Evolutionary conservation across 2,329 filamentous ascomycete genomes (phyloP), one percentile per base, ranked within the genome.

Genomic region (Microdochium paspali): DNA sequence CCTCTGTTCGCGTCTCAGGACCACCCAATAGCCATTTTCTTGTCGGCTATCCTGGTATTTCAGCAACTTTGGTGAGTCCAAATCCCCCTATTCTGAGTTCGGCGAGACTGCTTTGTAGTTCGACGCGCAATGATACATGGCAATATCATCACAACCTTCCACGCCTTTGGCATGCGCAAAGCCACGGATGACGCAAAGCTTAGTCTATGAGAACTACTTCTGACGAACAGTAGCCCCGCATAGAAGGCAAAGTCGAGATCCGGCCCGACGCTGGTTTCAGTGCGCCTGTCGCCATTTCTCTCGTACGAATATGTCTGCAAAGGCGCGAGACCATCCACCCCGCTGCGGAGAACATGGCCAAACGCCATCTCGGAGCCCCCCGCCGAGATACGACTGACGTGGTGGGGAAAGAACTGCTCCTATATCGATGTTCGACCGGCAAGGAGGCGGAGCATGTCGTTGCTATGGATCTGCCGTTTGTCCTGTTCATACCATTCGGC

Each of bases 221-320:
- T 40, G 18, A 40, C 18, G 3, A 3, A 7, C 18, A 18, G 4
- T 61, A 96, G 89, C 93, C 93, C 61, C 87, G 93, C 63, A 91
- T 98, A 70, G 91, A 96, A 74, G 93, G 93, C 59, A 95, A 93
- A 65, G 93, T 98, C 63, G 93, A 97, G 71, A 93, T 98, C 58
- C 82, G 93, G 51, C 93, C 93, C 39, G 83, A 82, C 47, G 77
- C 84, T 52, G 91, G 93, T 51, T 84, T 86, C 59, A 91, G 90
- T 18, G 90, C 90, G 58, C 90, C 93, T 39, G 90, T 97, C 58
- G 81, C 85, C 61, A 76, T 98, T 61, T 96, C 90, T 44, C 80
- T 96, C 56, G 91, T 97, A 56, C 90, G 90, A 58, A 94, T 98
- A 73, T 90, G 85, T 59, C 79, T 98, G 48, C 90, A 95, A 62